A percentile compares a stretch with the other conserved stretches of the same genome.
These are phyloP conservation scores for Alliaria petiolata DNA, from an alignment of 345 rosid species.

Conservation along the genomic window DNA sequence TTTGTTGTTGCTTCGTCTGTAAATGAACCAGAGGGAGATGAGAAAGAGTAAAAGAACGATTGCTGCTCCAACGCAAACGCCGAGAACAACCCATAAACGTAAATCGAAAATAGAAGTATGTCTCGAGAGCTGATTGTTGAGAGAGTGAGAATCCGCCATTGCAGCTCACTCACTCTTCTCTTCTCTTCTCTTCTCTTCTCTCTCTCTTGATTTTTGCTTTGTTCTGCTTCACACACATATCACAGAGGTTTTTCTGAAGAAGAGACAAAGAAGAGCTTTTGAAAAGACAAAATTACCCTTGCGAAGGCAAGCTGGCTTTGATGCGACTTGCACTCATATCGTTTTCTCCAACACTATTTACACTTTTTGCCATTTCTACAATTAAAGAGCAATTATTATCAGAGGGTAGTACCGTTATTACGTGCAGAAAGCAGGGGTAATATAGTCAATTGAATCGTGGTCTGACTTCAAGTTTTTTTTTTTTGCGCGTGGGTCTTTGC, in stretches of 20 bases:
- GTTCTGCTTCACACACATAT: slow-evolving; percentile 38
- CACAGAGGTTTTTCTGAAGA: slow-evolving; percentile 14
- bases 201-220: neutral
- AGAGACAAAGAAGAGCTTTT: neutral
- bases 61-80: slow-evolving; percentile 80
- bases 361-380: slow-evolving; percentile 6
- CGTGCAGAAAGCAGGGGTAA: neutral
- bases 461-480: slow-evolving; percentile 5
- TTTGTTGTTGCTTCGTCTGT: slow-evolving; percentile 48
- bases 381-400: slow-evolving; percentile 9
- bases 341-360: neutral
- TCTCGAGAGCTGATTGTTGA: slow-evolving; percentile 65
- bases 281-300: slow-evolving; percentile 10
- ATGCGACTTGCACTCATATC: slow-evolving; percentile 25
- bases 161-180: slow-evolving; percentile 13
- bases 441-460: neutral
- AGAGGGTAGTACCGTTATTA: neutral
- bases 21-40: slow-evolving; percentile 82
- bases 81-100: slow-evolving; percentile 79
- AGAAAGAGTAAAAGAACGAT: slow-evolving; percentile 77
- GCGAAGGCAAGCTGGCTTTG: slow-evolving; percentile 34
- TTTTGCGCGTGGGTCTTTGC: slow-evolving; percentile 31
- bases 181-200: too few species aligned
- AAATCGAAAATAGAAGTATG: slow-evolving; percentile 63
- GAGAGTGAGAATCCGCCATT: slow-evolving; percentile 67